Evolutionary conservation across 495 filamentous ascomycete genomes (phyloP), one percentile per base, ranked within the genome.

Genomic region (Darksidea phi): DNA sequence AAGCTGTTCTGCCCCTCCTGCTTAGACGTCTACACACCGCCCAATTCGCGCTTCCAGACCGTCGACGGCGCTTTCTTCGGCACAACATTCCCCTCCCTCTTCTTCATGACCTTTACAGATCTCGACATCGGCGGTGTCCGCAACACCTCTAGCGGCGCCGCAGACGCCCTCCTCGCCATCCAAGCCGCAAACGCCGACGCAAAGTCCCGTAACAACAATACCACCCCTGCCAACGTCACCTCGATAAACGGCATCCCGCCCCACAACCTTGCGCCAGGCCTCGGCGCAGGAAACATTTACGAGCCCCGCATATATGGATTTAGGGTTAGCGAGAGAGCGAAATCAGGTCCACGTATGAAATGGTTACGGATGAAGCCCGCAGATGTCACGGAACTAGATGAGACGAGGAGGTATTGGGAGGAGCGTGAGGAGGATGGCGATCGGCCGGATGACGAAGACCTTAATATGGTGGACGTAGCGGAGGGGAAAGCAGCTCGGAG

Each of bases 1-100:
- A 98, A 98, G 74, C 83, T 98, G 4, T 98, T 97, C 79, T 98
- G 94, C 73, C 94, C 95, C 10, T 90, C 87, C 48, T 98, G 94
- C 75, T 85, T 96, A 68, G 94, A 98, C 71, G 87, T 98, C 69
- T 98, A 97, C 77, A 94, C 91, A 1, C 94, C 94, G 0, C 95
- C 94, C 8, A 97, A 97, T 78, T 96, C 90, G 68, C 85, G 94
- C 21, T 97, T 98, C 71, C 94, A 96, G 75, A 89, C 89, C 1
- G 93, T 98, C n/a, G 94, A 98, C 67, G 94, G 94, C 21, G 92
- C 94, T 15, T 98, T 97, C 78, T 98, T 98, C 71, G 94, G 94
- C 34, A 92, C 94, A 37, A 98, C 94, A 0, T 98, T 98, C 71
- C 90, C 85, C 46, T 87, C 84, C 66, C 85, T 98, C 45, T 98